Base-by-base conservation (phyloP, 2,329 filamentous ascomycete species). In the Penicillium concentricum region DNA sequence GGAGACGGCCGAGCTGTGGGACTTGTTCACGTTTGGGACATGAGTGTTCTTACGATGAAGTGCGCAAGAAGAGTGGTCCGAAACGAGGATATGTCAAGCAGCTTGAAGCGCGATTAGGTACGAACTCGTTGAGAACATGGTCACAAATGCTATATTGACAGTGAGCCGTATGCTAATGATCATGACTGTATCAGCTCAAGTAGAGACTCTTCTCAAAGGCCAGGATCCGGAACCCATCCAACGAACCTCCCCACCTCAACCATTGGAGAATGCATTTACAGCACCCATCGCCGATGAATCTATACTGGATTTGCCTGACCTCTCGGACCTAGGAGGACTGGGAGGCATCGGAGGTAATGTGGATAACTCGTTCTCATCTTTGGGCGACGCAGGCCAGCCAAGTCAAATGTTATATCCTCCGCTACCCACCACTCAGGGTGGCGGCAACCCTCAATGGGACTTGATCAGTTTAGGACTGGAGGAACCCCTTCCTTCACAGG, bases 61-160 rank as follows among this genome's bases (percentile, higher is more conserved):
- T 93, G 67, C 85, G 92, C 72, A 90, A 91, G 77, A 96, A 96
- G 84, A 96, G 92, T 73, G 92, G 92, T 3, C 92, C 92, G 2
- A 96, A 96, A 79, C 84, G 92, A 71, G 92, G 92, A 67, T 96
- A 97, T 72, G 92, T 96, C 60, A 96, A 96, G 80, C 88, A 92
- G 58, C 78, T 97, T 65, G 94, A 97, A 76, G 92, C 95, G 72
- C 85, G 94, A 73, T 78, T 99, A 69, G 92, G 92, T 96, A 82
- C 78, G 89, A 51, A 24, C n/a, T 53, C 44, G 44, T 47, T 45
- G 35, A 57, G 38, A 28, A 13, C 30, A 32, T 18, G 20, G 44
- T 45, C 58, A 30, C 41, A 38, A 30, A 45, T 43, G 6, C n/a
- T 37, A 15, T 48, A 35, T 16, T 30, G 34, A 45, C 28, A 38